Conservation (phyloP, 78 protist genomes). For the Dictyostelium intermedium region DNA sequence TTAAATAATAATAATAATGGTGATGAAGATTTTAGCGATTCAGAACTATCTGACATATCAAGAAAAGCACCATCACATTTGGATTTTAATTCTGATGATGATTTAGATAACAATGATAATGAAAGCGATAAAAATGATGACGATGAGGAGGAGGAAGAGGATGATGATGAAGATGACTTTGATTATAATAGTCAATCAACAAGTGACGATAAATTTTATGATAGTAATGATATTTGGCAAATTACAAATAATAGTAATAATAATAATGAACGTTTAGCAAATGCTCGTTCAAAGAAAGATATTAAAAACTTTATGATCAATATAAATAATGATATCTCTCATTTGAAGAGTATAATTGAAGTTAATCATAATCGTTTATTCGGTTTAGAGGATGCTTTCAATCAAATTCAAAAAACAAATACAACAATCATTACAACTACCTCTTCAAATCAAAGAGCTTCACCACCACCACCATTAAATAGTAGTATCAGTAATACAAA, state of each 20-base stretch:
- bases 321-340: slow-evolving; percentile 28
- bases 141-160: neutral
- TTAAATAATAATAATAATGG: neutral
- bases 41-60: slow-evolving; percentile 10
- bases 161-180: neutral
- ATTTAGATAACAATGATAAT: neutral
- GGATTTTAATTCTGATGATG: neutral
- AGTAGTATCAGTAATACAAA: neutral
- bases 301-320: slow-evolving; percentile 41
- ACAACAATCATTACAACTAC: neutral
- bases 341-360: slow-evolving; percentile 48
- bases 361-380: slow-evolving; percentile 59
- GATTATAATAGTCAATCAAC: neutral
- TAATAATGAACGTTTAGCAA: neutral
- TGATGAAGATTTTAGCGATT: neutral
- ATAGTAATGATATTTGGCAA: slow-evolving; percentile 35
- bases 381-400: slow-evolving; percentile 22
- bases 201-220: slow-evolving; percentile 40
- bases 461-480: neutral
- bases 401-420: neutral
- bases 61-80: slow-evolving; percentile 25
- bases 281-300: neutral
- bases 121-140: neutral
- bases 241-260: neutral
- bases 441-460: neutral